phyloP scores from a whole-genome alignment of 2,329 filamentous ascomycete species.

The Immersiporthe knoxdaviesiana region DNA sequence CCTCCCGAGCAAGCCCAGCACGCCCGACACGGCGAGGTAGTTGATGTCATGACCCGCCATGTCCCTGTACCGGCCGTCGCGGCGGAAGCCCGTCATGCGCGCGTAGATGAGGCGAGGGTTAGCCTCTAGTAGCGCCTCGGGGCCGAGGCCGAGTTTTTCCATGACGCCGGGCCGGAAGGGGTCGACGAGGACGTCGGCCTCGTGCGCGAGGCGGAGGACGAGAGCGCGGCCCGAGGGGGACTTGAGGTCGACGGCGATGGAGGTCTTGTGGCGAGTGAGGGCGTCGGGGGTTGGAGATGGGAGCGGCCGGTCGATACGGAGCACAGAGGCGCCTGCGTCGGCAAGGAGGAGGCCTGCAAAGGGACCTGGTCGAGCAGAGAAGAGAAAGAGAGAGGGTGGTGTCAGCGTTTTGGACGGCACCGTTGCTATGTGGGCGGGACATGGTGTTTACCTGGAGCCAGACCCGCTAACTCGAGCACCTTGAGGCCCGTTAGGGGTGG shows the following conservation, averaged over 20 bases:
- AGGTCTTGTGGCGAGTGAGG: slow-evolving; percentile 79
- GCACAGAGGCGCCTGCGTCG: slow-evolving; percentile 84
- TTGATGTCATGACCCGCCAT: slow-evolving; percentile 98
- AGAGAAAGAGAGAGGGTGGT: slow-evolving; percentile 39
- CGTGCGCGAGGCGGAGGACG: slow-evolving; percentile 64
- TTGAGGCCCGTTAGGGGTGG: slow-evolving; percentile 55
- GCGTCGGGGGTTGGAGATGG: slow-evolving; percentile 64
- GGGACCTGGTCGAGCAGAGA: slow-evolving; percentile 56
- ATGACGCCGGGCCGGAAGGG: slow-evolving; percentile 91
- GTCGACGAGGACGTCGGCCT: slow-evolving; percentile 83
- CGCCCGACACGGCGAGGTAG: slow-evolving; percentile 87
- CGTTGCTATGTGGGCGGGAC: neutral
- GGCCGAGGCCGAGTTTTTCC: slow-evolving; percentile 79
- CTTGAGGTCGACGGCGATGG: slow-evolving; percentile 81
- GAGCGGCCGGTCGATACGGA: slow-evolving; percentile 76
- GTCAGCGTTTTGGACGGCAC: slow-evolving; percentile 22
- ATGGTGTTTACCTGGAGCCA: slow-evolving; percentile 59
- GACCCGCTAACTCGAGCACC: slow-evolving; percentile 63
- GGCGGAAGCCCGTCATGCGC: slow-evolving; percentile 86
- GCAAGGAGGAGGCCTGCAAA: slow-evolving; percentile 88
- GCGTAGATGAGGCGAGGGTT: slow-evolving; percentile 82
- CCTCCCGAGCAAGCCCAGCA: slow-evolving; percentile 75
- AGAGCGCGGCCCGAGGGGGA: slow-evolving; percentile 64
- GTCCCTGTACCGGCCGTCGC: slow-evolving; percentile 79
- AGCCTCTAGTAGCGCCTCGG: slow-evolving; percentile 62